Base-by-base conservation (phyloP, 495 filamentous ascomycete genomes). In the Cenococcum geophilum region DNA sequence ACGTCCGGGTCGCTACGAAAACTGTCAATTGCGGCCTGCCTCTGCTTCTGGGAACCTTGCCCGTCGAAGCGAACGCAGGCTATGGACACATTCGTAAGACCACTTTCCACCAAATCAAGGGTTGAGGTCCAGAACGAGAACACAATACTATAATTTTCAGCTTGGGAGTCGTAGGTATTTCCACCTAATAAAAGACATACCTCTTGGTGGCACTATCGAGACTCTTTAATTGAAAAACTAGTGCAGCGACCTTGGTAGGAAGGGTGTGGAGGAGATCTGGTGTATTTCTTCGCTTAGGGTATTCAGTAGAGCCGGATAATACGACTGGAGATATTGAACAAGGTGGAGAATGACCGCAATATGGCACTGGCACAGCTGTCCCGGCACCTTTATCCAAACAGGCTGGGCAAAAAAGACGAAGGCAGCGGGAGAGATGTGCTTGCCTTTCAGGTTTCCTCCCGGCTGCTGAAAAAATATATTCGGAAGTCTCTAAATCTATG, bases 101-200 rank as follows among this genome's bases (percentile, higher is more conserved):
- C 74, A 0, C 35, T 35, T 49, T 76, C 68, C 0, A 78, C 67
- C 1, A 77, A 16, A 35, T 78, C 74, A 10, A 81, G 76, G 4
- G 74, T 78, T 40, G 68, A 64, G 34, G 73, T 70, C 78, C 78
- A 80, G 1, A 60, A 73, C 0, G 77, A 76, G 58, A 80, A 81
- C 0, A 80, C 74, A 35, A 80, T 60, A 45, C 75, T 78, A 18
- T 36, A 54, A 6, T 21, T 63, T 32, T 54, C 2, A 48, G 36
- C 16, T 34, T 14, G 11, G 23, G 10, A 34, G 11, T 32, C 20
- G 61, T 23, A 58, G 35, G 9, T 12, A 12, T 8, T 49, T 18
- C 22, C 45, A n/a, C 16, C 18, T 20, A n/a, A n/a, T 4, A 37
- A 21, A 8, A 35, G 12, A 36, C 53, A 34, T 64, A 64, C 61